phyloP scores from a whole-genome alignment of 139 green algal species.

The Choricystis sp. region DNA sequence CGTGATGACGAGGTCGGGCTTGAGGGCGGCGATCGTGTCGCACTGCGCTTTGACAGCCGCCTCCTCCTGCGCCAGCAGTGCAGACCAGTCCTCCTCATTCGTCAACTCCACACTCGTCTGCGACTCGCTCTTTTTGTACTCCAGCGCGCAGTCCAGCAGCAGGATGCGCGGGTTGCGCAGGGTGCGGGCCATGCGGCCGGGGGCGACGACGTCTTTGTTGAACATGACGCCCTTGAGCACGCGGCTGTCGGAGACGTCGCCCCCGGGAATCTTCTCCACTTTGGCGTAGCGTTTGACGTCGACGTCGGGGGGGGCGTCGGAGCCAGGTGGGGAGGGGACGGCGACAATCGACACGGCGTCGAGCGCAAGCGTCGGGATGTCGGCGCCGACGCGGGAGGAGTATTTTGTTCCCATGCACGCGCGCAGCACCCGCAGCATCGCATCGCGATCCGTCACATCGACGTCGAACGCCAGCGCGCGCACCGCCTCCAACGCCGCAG shows the following conservation, averaged over 20 bases:
- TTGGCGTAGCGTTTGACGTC: constrained; percentile 98
- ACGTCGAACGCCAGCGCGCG: constrained; percentile 79
- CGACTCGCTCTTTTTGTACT: constrained; percentile 99
- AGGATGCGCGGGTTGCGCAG: constrained; percentile 90
- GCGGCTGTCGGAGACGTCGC: constrained; percentile 61
- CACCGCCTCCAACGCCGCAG: constrained; percentile 70
- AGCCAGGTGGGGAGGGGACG: constrained; percentile 30
- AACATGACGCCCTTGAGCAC: constrained; percentile 96
- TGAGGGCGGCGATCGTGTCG: constrained; percentile 69
- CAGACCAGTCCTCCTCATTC: constrained; percentile 88
- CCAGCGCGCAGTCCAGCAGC: constrained; percentile 94
- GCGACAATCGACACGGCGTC: constrained; percentile 76
- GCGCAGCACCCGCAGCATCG: constrained; percentile 92
- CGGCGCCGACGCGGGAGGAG: constrained; percentile 75
- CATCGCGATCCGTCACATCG: constrained; percentile 57
- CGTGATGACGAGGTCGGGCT: constrained; percentile 95
- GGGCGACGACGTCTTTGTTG: constrained; percentile 94
- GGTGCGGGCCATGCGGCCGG: constrained; percentile 80
- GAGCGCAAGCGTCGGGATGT: constrained; percentile 90
- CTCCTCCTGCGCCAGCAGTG: constrained; percentile 92
- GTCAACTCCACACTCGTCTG: constrained; percentile 97
- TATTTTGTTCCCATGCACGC: constrained; percentile 97
- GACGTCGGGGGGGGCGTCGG: constrained; percentile 73
- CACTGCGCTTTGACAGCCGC: constrained; percentile 71
- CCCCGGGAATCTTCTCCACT: constrained; percentile 91